Base-by-base conservation (phyloP, 2,329 filamentous ascomycete genomes). In the Xylaria arbuscula region DNA sequence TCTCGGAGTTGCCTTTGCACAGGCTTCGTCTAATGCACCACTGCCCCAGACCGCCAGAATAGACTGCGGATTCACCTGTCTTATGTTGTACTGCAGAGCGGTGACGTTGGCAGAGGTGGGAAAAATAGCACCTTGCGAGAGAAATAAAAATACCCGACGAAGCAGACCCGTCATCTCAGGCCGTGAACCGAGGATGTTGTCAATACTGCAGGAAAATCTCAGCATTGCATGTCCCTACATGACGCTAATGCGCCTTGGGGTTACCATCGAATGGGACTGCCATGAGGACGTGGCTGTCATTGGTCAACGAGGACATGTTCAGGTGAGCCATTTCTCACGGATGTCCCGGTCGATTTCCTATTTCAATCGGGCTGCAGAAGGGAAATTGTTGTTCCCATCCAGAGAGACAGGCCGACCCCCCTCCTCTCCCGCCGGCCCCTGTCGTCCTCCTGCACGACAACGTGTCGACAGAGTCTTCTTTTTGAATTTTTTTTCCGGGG, bases 261-360 rank as follows among this genome's bases (percentile, higher is more conserved):
- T 63, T 55, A 45, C 34, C 50, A 24, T 10, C 24, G 28, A 34
- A 53, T 45, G 22, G 63, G 59, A 34, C 22, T 24, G 9, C 3
- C 10, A 24, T n/a, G 19, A 32, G 32, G 2, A 15, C 8, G 15
- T 42, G 4, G 54, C 61, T 51, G 58, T 66, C 60, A 72, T 73
- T 73, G 72, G 72, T 28, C 56, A n/a, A 56, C 60, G 47, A 32
- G 57, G 34, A 57, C 38, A 28, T 60, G 51, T 76, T 76, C 75
- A 76, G 71, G 73, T 76, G 72, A 72, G 73, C 74, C 73, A 72
- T 73, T 71, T 72, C 69, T 32, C 70, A 71, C 76, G 76, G 76
- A 40, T 67, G 68, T 70, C 63, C 76, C 76, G 73, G 63, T 56
- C 54, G 51, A 55, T 69, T 72, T 58, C 72, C 72, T 53, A 13